Evolutionary conservation across 106 monocot genomes (phyloP), one percentile per base, ranked within the genome.

Genomic region (Acanthochlamys bracteata): DNA sequence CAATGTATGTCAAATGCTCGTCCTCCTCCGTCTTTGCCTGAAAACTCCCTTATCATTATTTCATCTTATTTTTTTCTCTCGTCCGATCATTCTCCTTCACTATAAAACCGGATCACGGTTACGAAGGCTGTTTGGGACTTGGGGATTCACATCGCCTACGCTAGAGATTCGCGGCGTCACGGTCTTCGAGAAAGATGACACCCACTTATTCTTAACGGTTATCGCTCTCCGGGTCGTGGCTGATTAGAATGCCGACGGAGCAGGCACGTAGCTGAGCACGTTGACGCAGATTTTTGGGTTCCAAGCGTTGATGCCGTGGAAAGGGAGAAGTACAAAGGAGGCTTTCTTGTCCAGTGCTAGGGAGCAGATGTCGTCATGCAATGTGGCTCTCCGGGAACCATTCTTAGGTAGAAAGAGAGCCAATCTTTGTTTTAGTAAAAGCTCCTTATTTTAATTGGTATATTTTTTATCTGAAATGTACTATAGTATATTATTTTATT

Each of bases 131-230:
- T 12, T 0, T 72, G 58, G 54, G 75, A 72, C 42, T 64, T 64
- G 17, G 75, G 80, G 83, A 91, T 81, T 26, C 73, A 46, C 65
- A 63, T 33, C 23, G 61, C 78, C 11, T 73, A 60, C 8, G 86
- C 73, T 0, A 91, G 68, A 0, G 86, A 80, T 56, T 91, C 91
- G 22, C 91, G 41, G 39, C 91, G 51, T 91, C 91, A 4, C 78
- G 41, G 1, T 86, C 91, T 4, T 86, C 91, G 0, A 86, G 10
- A 66, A 90, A 90, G 82, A 51, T 15, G 17, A 51, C 51, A 51
- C 51, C 51, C 13, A 51, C 51, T 13, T 51, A 3, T 2, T 51
- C 51, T 1, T 4, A 51, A 19, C 4, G 51, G 2, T 19, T 13
- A 19, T 51, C 51, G 1, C 51, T 10, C 61, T 39, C 45, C n/a